phyloP scores from a whole-genome alignment of 2,329 filamentous ascomycete species.

The Colletotrichum musae region DNA sequence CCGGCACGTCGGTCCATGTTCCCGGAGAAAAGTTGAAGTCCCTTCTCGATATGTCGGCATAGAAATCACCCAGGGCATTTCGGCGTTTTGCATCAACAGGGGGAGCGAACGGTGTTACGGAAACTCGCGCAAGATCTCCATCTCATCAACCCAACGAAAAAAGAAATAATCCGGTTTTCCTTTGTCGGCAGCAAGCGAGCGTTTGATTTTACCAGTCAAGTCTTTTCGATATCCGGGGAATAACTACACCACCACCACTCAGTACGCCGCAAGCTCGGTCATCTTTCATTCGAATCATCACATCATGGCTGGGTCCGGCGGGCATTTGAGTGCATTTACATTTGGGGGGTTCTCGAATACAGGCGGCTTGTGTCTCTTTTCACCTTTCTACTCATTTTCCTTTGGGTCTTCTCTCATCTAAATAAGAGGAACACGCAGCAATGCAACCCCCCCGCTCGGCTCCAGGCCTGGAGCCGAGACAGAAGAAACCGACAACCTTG shows the following conservation, averaged over 20 bases:
- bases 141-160: conserved; percentile 49
- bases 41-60: conserved; percentile 44
- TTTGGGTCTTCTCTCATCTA: conserved; percentile 52
- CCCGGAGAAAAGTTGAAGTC: conserved; percentile 48
- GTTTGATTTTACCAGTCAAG: conserved; percentile 52
- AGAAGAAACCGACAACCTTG: conserved; percentile 54
- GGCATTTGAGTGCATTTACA: conserved; percentile 69
- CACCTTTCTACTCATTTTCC: conserved; percentile 47
- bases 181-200: conserved; percentile 61
- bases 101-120: conserved; percentile 57
- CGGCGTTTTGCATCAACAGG: conserved; percentile 60
- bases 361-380: conserved; percentile 59
- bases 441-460: conserved; percentile 68
- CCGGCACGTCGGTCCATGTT: conserved; percentile 48
- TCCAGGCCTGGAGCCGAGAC: conserved; percentile 57
- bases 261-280: conserved; percentile 60
- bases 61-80: conserved; percentile 53
- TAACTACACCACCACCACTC: conserved; percentile 57
- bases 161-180: conserved; percentile 44
- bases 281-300: conserved; percentile 49
- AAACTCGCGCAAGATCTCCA: conserved; percentile 54
- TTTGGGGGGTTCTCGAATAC: conserved; percentile 63
- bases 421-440: conserved; percentile 75
- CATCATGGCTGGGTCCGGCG: conserved; percentile 70
- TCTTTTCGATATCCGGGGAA: conserved; percentile 57